Conservation (phyloP, 495 filamentous ascomycete species). For the Lasiosphaeria ovina region DNA sequence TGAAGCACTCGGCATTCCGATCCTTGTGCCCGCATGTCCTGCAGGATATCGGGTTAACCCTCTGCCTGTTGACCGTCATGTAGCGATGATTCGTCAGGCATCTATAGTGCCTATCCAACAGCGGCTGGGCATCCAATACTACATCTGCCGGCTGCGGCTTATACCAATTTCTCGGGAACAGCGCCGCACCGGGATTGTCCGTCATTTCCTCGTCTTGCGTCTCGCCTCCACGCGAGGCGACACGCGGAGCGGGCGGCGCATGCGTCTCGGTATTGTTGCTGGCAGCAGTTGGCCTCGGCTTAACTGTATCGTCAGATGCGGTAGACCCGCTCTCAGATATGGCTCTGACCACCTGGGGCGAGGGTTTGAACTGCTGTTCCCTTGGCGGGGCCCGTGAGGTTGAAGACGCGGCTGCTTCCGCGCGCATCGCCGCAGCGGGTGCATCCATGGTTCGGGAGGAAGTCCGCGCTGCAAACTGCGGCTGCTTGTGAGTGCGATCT, state of each 20-base stretch:
- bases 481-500: slow-evolving; percentile 7
- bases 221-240: slow-evolving; percentile 6
- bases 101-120: slow-evolving; percentile 21
- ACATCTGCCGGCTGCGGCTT: slow-evolving; percentile 19
- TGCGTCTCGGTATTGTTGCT: slow-evolving; percentile 5
- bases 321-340: slow-evolving; percentile 24
- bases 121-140: slow-evolving; percentile 27
- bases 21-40: slow-evolving; percentile 30
- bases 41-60: slow-evolving; percentile 29
- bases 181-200: slow-evolving; percentile 29
- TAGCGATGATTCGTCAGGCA: slow-evolving; percentile 30
- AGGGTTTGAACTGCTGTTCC: not conserved
- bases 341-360: slow-evolving; percentile 7
- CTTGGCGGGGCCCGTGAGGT: slow-evolving; percentile 5
- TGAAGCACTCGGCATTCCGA: slow-evolving; percentile 22
- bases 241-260: not conserved
- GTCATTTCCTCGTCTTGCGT: slow-evolving; percentile 20
- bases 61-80: slow-evolving; percentile 30
- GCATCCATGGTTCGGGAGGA: slow-evolving; percentile 9
- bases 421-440: slow-evolving; percentile 8
- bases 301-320: slow-evolving; percentile 21
- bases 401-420: slow-evolving; percentile 13
- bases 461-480: slow-evolving; percentile 12
- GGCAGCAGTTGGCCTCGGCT: not conserved
- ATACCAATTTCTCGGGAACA: slow-evolving; percentile 32